Evolutionary conservation across 768 basidiomycete genomes (phyloP).

Genomic region (Lepiota subincarnata): DNA sequence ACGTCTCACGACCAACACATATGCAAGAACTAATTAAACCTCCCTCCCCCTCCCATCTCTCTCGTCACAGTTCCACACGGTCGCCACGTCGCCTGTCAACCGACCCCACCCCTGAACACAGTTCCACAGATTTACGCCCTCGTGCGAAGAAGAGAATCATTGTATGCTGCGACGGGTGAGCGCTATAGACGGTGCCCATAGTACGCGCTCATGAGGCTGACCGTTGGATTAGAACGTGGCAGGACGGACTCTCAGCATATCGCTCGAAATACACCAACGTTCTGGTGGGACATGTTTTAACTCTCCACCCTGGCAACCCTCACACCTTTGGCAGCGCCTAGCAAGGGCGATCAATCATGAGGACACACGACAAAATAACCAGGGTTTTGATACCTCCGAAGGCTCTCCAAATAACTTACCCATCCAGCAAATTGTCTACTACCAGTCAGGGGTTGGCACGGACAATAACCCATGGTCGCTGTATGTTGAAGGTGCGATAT

Average conservation of each 20-base stretch:
- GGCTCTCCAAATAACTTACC: slow-evolving; percentile 12
- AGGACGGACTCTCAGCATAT: slow-evolving; percentile 52
- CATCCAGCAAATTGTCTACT: slow-evolving; percentile 62
- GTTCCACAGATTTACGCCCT: slow-evolving; percentile 13
- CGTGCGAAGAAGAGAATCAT: slow-evolving; percentile 54
- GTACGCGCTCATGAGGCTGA: neutral
- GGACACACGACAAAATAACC: slow-evolving; percentile 35
- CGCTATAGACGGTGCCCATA: neutral
- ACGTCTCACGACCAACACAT: neutral
- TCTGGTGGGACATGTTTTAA: slow-evolving; percentile 34
- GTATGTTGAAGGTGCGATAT: slow-evolving; percentile 51
- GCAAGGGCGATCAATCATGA: slow-evolving; percentile 48
- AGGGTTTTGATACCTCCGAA: neutral
- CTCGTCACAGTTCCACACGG: slow-evolving; percentile 19
- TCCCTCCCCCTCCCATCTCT: neutral
- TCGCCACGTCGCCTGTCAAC: slow-evolving; percentile 31
- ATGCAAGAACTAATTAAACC: neutral
- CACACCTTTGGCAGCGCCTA: slow-evolving; percentile 37
- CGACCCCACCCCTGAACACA: slow-evolving; percentile 23
- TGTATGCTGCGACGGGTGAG: slow-evolving; percentile 74
- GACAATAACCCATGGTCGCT: slow-evolving; percentile 54
- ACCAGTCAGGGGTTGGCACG: slow-evolving; percentile 59
- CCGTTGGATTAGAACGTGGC: slow-evolving; percentile 56
- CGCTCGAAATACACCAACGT: slow-evolving; percentile 54
- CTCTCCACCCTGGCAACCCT: neutral